Percentiles rank a stretch among this genome's conserved stretches.
phyloP scores from a whole-genome alignment of 768 basidiomycete genomes.

The Pulveroboletus sp. region DNA sequence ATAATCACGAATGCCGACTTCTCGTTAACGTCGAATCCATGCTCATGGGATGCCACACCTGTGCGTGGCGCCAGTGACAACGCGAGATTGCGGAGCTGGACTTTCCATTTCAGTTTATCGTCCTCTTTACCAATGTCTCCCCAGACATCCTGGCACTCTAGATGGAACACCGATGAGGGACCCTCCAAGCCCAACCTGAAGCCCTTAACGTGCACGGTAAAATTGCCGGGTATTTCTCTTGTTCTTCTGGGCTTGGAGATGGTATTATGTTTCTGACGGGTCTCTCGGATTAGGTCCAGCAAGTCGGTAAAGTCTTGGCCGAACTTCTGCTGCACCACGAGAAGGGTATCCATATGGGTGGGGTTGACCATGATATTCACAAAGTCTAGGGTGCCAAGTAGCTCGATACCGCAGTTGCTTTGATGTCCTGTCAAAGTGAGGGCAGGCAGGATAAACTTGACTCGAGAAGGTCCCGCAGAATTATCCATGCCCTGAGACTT shows the following conservation, averaged over 20 bases:
- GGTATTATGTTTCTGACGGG: conserved; percentile 34
- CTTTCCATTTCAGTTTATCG: conserved; percentile 53
- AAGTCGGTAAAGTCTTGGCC: conserved; percentile 86
- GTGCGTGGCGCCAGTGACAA: conserved; percentile 75
- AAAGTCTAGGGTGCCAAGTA: conserved; percentile 59
- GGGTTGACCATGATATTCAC: conserved; percentile 74
- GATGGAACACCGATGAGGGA: conserved; percentile 60
- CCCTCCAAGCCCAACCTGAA: conserved; percentile 79
- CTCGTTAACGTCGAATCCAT: conserved; percentile 52
- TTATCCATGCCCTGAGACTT: conserved; percentile 35
- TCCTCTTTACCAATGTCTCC: conserved; percentile 50
- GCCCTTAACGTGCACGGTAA: conserved; percentile 57
- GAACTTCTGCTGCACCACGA: conserved; percentile 84
- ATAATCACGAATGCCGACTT: conserved; percentile 81
- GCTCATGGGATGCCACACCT: conserved; percentile 29
- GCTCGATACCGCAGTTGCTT: conserved; percentile 40
- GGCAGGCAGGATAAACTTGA: conserved; percentile 64
- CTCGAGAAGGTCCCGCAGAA: conserved; percentile 39
- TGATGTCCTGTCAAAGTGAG: conserved; percentile 61
- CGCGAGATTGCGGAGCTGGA: conserved; percentile 68
- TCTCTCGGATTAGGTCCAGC: conserved; percentile 60
- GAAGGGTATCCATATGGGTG: conserved; percentile 76
- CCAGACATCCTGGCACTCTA: conserved; percentile 72
- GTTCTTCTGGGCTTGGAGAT: conserved; percentile 4
- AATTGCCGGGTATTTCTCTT: conserved; percentile 26